Evolutionary conservation across 1,284 basidiomycete species (phyloP), one percentile per base, ranked within the genome.

Genomic region (Peniophora sp.): DNA sequence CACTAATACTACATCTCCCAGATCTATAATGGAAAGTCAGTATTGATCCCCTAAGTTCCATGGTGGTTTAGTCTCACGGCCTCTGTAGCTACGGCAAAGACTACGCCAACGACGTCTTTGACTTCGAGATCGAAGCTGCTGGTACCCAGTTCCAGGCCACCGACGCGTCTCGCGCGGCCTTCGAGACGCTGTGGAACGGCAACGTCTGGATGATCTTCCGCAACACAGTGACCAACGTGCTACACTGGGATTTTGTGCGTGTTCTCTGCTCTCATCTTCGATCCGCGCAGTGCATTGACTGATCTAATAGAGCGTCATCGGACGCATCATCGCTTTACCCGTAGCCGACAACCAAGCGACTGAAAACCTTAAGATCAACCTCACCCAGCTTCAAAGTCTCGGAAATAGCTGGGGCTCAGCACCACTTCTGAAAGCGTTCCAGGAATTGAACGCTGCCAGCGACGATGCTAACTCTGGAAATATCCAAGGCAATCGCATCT

Each of bases 161-260:
- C 9, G 63, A 62, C 39, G 55, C 57, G 9, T 60, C 64, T 3
- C 69, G 68, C 50, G 55, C 57, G 27, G 76, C 78, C 0, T 76
- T 83, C 52, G 70, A 68, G 2, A 68, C 68, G 12, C 62, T 79
- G 2, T 67, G 83, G 47, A 68, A 74, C 32, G 78, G 71, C 11
- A 66, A 73, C 58, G 65, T 67, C 52, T 86, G 83, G 83, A 84
- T 85, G 82, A 79, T 84, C 46, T 81, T 75, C 55, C 68, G 68
- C 27, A 84, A 85, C 59, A 63, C 69, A 3, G 47, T 73, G 22
- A 83, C 81, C 2, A 67, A 70, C 8, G 69, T 76, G n/a, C 60
- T 79, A 36, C 80, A 84, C 57, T 85, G 80, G 79, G 83, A 85
- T 56, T 79, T 81, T 56, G 81, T 83, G 55, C 56, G 79, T 64